These are phyloP conservation scores for Cucurbita moschata DNA, from an alignment of 306 rosid species.

Conservation along the genomic window DNA sequence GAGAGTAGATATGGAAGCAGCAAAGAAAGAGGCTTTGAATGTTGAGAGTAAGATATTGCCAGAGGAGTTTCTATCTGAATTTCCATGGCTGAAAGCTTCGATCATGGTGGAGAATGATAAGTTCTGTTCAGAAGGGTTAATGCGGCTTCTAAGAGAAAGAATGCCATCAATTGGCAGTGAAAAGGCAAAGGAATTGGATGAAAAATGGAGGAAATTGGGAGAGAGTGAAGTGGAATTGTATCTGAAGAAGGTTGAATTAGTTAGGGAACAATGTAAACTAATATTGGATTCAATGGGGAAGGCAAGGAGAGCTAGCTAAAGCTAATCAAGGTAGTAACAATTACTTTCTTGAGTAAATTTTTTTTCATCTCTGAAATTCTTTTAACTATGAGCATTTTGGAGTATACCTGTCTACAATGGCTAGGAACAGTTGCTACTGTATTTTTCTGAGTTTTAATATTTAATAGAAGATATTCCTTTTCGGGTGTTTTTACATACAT, in stretches of 20 bases:
- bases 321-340: background rate
- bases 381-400: background rate
- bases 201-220: conserved; percentile 23
- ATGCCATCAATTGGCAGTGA: conserved; percentile 19
- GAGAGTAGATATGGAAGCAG: background rate
- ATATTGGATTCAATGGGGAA: conserved; percentile 16
- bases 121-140: background rate
- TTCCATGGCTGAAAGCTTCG: conserved; percentile 12
- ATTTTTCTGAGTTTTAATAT: background rate
- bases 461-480: background rate
- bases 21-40: conserved; percentile 2
- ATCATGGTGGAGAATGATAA: conserved; percentile 1
- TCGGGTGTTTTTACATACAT: background rate
- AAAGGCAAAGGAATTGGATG: conserved; percentile 21
- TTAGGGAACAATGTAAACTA: conserved; percentile 17
- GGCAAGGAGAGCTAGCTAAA: background rate
- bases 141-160: background rate
- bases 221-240: conserved; percentile 16
- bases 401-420: background rate
- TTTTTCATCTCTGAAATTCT: background rate
- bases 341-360: background rate
- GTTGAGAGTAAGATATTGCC: conserved; percentile 5
- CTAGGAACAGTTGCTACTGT: background rate
- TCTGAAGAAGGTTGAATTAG: conserved; percentile 17
- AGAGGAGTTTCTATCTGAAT: conserved; percentile 10